These are phyloP conservation scores for Alisma plantagoaquatica DNA, from an alignment of 106 monocot species.

Conservation along the genomic window DNA sequence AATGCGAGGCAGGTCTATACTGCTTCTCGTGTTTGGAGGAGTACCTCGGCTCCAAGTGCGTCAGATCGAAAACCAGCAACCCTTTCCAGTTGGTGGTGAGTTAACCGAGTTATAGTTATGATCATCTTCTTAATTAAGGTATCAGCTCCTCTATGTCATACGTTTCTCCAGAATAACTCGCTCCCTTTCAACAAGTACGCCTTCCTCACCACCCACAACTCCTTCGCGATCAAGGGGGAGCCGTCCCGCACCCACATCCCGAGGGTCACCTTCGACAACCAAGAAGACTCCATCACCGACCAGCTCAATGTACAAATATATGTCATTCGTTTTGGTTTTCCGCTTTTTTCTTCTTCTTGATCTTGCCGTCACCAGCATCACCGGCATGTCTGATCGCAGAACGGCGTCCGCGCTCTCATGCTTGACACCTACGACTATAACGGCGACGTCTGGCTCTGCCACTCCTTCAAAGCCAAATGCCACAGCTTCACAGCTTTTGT, in stretches of 20 bases:
- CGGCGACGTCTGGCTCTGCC: slow-evolving; percentile 74
- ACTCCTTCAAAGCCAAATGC: slow-evolving; percentile 61
- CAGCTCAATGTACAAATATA: slow-evolving; percentile 41
- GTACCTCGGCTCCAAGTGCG: slow-evolving; percentile 11
- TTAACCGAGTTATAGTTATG: neutral
- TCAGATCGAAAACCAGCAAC: slow-evolving; percentile 3
- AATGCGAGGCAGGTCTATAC: slow-evolving; percentile 8
- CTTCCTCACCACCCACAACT: slow-evolving; percentile 86
- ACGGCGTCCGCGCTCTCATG: slow-evolving; percentile 70
- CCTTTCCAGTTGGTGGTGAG: slow-evolving; percentile 15
- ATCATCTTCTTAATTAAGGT: neutral
- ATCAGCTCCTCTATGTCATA: no score
- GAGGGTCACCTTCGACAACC: slow-evolving; percentile 52
- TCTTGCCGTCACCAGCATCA: neutral
- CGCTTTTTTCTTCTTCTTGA: slow-evolving; percentile 1
- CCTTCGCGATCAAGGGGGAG: slow-evolving; percentile 58
- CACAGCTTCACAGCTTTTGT: slow-evolving; percentile 71
- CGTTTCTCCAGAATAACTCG: slow-evolving; percentile 68
- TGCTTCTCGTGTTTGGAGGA: slow-evolving; percentile 12
- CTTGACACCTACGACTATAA: slow-evolving; percentile 71
- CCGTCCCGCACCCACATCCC: slow-evolving; percentile 58
- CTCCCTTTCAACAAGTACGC: slow-evolving; percentile 85
- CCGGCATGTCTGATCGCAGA: slow-evolving; percentile 20
- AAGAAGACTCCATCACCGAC: slow-evolving; percentile 65
- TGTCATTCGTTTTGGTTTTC: no score